Evolutionary conservation across 164 flowering plant species (phyloP), one percentile per base, ranked within the genome.

Genomic region (Umbellularia californica): DNA sequence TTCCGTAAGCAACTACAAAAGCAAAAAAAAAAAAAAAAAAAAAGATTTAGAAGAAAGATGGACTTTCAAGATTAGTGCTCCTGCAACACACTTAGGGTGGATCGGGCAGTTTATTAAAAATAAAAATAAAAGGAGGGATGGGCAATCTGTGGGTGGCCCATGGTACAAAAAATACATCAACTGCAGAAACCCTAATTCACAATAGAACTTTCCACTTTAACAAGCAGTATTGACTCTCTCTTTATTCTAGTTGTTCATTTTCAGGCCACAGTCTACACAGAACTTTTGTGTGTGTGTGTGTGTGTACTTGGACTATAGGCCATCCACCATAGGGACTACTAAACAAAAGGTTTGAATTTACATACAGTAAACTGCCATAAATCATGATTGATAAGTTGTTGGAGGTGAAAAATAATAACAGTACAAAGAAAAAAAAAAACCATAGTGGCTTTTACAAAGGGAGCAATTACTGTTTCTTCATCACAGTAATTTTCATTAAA

Each of bases 1-100:
- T 81, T 95, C 99, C 66, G 99, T 95, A 77, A 95, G 86, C 83
- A 95, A 83, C 99, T 95, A 80, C 82, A 82, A 72, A 76, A 75
- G 28, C 47, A 78, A 77, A n/a, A n/a, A n/a, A n/a, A n/a, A n/a
- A n/a, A n/a, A n/a, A n/a, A 72, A n/a, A 50, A 9, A 9, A 30
- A n/a, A 25, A 24, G 20, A 15, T 20, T 47, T 65, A 35, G 17
- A 62, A 62, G 33, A 33, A 64, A 15, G 50, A 65, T 24, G 19
- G 47, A 20, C 60, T 55, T 15, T 15, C 60, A 55, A 55, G 60
- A 55, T 55, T 55, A 20, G 17, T 55, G n/a, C n/a, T 20, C 17
- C 60, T 17, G 17, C 17, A 55, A 3, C 17, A 15, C 20, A 55
- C 20, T 15, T 14, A 17, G 60, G 6, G 60, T 55, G 12, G 6